Conservation (phyloP, 192 early-diverging fungal genomes). For the Podila clonocystis region DNA sequence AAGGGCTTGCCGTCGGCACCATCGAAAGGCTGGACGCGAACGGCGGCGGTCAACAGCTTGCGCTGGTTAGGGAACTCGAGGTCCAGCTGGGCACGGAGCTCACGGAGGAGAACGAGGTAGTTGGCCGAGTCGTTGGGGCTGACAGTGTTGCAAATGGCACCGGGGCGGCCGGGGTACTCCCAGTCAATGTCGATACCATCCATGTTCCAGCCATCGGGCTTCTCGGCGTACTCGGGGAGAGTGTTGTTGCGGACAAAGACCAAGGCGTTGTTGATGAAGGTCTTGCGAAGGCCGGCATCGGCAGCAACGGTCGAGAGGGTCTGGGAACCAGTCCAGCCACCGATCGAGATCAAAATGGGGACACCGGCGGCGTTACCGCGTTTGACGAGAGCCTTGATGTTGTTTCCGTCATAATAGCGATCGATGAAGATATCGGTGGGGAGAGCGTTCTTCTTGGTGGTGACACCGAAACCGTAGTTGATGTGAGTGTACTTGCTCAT, state of each 20-base stretch:
- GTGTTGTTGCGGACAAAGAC: constrained; percentile 55
- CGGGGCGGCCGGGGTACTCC: constrained; percentile 77
- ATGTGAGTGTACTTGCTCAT: constrained; percentile 55
- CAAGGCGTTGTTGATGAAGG: constrained; percentile 68
- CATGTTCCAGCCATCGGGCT: constrained; percentile 47
- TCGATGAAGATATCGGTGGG: constrained; percentile 40
- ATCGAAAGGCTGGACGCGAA: constrained; percentile 71
- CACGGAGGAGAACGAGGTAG: constrained; percentile 65
- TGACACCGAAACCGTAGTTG: constrained; percentile 52
- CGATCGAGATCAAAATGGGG: constrained; percentile 66
- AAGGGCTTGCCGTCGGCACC: constrained; percentile 64
- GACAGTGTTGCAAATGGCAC: constrained; percentile 70
- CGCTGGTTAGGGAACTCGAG: constrained; percentile 59
- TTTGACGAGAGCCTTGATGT: constrained; percentile 32
- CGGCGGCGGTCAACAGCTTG: constrained; percentile 76
- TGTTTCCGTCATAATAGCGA: constrained; percentile 50
- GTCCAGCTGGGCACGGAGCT: constrained; percentile 64
- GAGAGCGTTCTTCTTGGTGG: constrained; percentile 29
- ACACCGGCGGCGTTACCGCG: constrained; percentile 44
- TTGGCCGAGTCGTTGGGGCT: constrained; percentile 67
- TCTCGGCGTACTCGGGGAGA: constrained; percentile 24
- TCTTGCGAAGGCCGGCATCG: constrained; percentile 57
- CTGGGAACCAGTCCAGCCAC: constrained; percentile 83
- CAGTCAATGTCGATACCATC: constrained; percentile 50
- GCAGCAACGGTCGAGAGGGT: constrained; percentile 66